These are phyloP conservation scores for Monascus ruber DNA, from an alignment of 2,329 filamentous ascomycete species.

Conservation along the genomic window DNA sequence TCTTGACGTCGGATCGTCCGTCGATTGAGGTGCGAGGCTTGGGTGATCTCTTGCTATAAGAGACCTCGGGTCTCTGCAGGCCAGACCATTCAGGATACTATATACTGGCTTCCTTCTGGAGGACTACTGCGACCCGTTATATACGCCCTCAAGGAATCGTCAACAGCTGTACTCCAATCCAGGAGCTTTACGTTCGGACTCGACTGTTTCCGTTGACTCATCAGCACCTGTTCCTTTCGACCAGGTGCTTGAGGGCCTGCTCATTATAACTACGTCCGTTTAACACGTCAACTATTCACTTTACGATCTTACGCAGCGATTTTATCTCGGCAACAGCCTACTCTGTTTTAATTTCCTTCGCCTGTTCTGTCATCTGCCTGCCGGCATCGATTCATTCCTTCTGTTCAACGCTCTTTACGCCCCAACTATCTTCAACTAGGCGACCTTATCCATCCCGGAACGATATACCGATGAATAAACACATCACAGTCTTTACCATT, in stretches of 20 bases:
- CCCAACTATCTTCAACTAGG: conserved; percentile 7
- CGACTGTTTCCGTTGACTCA: conserved; percentile 17
- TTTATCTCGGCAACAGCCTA: conserved; percentile 8
- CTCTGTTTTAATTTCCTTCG: conserved; percentile 1
- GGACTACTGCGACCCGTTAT: too few relatives aligned
- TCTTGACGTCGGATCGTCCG: too few relatives aligned
- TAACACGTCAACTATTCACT: conserved; percentile 15
- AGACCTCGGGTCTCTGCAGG: too few relatives aligned
- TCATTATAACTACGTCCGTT: conserved; percentile 12
- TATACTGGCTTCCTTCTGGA: too few relatives aligned
- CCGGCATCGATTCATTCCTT: conserved; percentile 3
- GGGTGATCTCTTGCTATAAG: too few relatives aligned
- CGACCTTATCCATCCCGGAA: conserved; percentile 14
- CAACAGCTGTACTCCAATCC: too few relatives aligned
- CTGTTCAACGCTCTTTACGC: conserved; percentile 6
- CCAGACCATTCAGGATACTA: too few relatives aligned
- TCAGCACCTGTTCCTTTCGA: conserved; percentile 17
- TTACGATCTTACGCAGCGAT: conserved; percentile 33
- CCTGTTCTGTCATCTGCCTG: conserved; percentile 4
- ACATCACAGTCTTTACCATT: conserved; percentile 30
- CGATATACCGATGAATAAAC: conserved; percentile 26
- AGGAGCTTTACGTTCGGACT: too few relatives aligned
- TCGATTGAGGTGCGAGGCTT: too few relatives aligned
- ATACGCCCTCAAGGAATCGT: too few relatives aligned
- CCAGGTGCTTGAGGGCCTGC: conserved; percentile 26